A percentile compares a stretch with the other conserved stretches of the same genome.
Conservation (phyloP, 2,329 filamentous ascomycete genomes). For the Macrophomina phaseolina region DNA sequence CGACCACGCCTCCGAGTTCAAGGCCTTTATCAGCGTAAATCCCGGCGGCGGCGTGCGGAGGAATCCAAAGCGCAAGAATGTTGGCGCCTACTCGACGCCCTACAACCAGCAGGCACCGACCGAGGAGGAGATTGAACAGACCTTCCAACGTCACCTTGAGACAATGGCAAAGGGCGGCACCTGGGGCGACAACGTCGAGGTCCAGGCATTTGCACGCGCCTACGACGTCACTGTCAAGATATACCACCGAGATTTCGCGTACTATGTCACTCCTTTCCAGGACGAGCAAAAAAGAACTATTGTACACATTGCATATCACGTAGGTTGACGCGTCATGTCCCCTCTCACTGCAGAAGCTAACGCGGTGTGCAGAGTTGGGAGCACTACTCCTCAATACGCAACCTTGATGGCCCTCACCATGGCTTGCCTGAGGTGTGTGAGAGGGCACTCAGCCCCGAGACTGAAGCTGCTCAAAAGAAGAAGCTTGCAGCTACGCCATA, state of each 20-base stretch:
- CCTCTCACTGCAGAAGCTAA: slow-evolving; percentile 30
- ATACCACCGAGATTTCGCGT: slow-evolving; percentile 61
- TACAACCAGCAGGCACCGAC: slow-evolving; percentile 57
- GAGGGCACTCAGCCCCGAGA: slow-evolving; percentile 39
- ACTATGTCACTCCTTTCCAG: slow-evolving; percentile 53
- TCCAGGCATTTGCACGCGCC: slow-evolving; percentile 68
- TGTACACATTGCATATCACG: slow-evolving; percentile 68
- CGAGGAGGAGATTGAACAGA: slow-evolving; percentile 58
- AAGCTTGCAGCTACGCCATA: slow-evolving; percentile 47
- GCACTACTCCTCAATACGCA: slow-evolving; percentile 71
- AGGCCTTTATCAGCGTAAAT: slow-evolving; percentile 65
- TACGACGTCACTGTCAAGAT: slow-evolving; percentile 68
- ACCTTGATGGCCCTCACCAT: slow-evolving; percentile 62
- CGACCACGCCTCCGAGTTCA: slow-evolving; percentile 65
- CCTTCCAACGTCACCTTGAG: slow-evolving; percentile 62
- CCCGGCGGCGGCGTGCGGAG: slow-evolving; percentile 39
- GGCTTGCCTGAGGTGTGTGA: slow-evolving; percentile 58
- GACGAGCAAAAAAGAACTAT: slow-evolving; percentile 36
- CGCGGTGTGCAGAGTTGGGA: slow-evolving; percentile 59
- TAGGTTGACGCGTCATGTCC: slow-evolving; percentile 46
- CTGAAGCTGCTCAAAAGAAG: slow-evolving; percentile 49
- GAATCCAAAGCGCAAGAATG: slow-evolving; percentile 62
- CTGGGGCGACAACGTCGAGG: slow-evolving; percentile 71
- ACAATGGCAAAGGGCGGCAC: slow-evolving; percentile 65
- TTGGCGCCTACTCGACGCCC: slow-evolving; percentile 49